Conservation (phyloP, 352 stramenopile genomes). For the Paralagenidium karlingii region DNA sequence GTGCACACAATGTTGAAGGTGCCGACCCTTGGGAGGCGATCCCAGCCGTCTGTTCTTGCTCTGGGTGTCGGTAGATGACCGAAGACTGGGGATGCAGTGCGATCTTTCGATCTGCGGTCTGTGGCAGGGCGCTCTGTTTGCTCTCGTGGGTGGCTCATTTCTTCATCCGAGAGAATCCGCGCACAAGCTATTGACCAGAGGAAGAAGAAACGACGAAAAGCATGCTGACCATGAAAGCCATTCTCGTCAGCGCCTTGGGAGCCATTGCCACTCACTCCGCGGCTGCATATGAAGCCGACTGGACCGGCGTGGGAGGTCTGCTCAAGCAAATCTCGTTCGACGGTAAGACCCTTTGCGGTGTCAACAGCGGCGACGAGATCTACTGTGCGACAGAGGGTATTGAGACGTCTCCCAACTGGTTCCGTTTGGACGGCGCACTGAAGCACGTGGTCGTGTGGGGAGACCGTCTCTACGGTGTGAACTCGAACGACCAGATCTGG, state of each 20-base stretch:
- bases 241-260: conserved; percentile 2
- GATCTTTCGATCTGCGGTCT: too few species aligned
- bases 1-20: too few species aligned
- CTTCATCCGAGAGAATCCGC: too few species aligned
- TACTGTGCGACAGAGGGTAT: conserved; percentile 5
- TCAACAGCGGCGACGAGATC: conserved; percentile 1
- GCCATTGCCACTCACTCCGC: background rate
- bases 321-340: conserved; percentile 5
- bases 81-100: too few species aligned
- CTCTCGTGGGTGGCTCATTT: too few species aligned
- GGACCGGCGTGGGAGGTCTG: background rate
- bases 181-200: too few species aligned
- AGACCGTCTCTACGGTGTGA: conserved; percentile 11
- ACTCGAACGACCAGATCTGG: conserved; percentile 9
- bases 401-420: conserved; percentile 4
- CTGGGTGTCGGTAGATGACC: too few species aligned
- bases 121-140: too few species aligned
- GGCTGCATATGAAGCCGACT: conserved; percentile 2
- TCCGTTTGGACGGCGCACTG: conserved; percentile 2
- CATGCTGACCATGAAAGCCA: conserved; percentile 6
- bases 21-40: too few species aligned
- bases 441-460: conserved; percentile 10
- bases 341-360: conserved; percentile 5
- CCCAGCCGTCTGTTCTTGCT: too few species aligned
- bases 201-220: background rate